Base-by-base conservation (phyloP, 306 rosid genomes). In the Lathyrus sativus region DNA sequence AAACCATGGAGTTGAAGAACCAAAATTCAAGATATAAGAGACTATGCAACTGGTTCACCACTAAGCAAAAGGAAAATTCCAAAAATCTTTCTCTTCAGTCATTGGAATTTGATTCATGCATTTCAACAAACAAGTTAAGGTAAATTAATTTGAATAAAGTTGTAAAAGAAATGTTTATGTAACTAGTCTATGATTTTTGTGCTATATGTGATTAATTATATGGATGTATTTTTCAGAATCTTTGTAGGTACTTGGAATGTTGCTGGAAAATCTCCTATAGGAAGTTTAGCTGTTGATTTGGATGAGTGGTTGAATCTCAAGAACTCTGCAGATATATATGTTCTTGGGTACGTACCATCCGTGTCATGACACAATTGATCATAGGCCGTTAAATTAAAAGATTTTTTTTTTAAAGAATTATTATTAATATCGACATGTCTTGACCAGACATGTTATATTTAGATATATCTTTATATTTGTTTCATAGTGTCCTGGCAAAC, bases 241-340 rank as follows among this genome's bases (percentile, higher is more conserved):
- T 93, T 93, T 63, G 90, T 90, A 72, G 97, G 98, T 18, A 86
- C 95, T 60, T 93, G 97, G 98, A 93, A 93, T 83, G 97, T 93
- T 33, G 97, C 85, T 12, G 98, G 96, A 8, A 88, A 83, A 68
- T 86, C 86, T 13, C 98, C 98, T 4, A 51, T 74, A 8, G 96
- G 91, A 70, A 93, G 96, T 82, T 82, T 90, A 65, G 90, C 84
- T 15, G 91, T 85, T 62, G 98, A 93, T 78, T 86, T 90, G 82
- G 96, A 85, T 19, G 97, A 93, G 58, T 90, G 95, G 96, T 72
- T 86, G 68, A 88, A 88, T 76, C 86, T 93, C 68, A 93, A 83
- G 74, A 92, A 87, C 62, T 87, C 88, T 8, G 95, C 97, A 13
- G 99, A 93, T 67, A 65, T 90, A 12, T 93, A 93, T 72, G 92